Evolutionary conservation across 805 yeast genomes (phyloP).

Genomic region (Saccharomycopsis lassenensis): DNA sequence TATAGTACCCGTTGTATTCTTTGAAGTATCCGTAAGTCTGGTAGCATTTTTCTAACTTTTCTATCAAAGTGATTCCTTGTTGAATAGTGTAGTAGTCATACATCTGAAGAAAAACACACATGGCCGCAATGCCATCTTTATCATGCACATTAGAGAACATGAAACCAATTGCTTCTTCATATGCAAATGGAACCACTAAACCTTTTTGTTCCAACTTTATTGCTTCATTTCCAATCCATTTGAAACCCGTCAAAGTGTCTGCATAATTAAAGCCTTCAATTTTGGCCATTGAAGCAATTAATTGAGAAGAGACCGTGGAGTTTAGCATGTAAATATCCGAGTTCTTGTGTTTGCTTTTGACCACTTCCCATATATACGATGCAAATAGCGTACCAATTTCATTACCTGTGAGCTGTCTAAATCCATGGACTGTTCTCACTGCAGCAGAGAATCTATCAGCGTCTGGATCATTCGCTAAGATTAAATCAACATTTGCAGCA

Average conservation of each 20-base stretch:
- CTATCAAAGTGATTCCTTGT: slow-evolving; percentile 29
- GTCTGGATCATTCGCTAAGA: slow-evolving; percentile 91
- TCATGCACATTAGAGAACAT: slow-evolving; percentile 82
- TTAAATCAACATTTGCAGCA: slow-evolving; percentile 35
- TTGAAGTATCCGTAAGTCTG: slow-evolving; percentile 67
- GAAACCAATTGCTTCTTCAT: slow-evolving; percentile 93
- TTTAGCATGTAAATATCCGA: slow-evolving; percentile 48
- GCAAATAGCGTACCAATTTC: slow-evolving; percentile 86
- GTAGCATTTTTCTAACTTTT: slow-evolving; percentile 43
- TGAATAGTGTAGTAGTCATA: slow-evolving; percentile 19
- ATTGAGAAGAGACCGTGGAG: slow-evolving; percentile 88
- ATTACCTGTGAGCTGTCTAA: slow-evolving; percentile 85
- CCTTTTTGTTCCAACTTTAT: slow-evolving; percentile 58
- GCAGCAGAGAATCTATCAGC: slow-evolving; percentile 92
- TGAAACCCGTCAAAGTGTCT: slow-evolving; percentile 92
- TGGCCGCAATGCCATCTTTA: slow-evolving; percentile 86
- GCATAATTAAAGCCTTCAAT: slow-evolving; percentile 46
- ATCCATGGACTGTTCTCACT: slow-evolving; percentile 34
- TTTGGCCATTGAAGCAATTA: slow-evolving; percentile 59
- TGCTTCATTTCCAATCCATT: slow-evolving; percentile 93
- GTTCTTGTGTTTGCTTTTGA: slow-evolving; percentile 19
- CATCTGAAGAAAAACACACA: slow-evolving; percentile 64
- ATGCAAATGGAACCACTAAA: slow-evolving; percentile 71
- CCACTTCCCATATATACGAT: slow-evolving; percentile 40
- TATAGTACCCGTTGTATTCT: slow-evolving; percentile 81